A percentile compares a stretch with the other conserved stretches of the same genome.
These are phyloP conservation scores for Pestalotiopsis sp. DNA, from an alignment of 2,329 filamentous ascomycete genomes.

Conservation along the genomic window DNA sequence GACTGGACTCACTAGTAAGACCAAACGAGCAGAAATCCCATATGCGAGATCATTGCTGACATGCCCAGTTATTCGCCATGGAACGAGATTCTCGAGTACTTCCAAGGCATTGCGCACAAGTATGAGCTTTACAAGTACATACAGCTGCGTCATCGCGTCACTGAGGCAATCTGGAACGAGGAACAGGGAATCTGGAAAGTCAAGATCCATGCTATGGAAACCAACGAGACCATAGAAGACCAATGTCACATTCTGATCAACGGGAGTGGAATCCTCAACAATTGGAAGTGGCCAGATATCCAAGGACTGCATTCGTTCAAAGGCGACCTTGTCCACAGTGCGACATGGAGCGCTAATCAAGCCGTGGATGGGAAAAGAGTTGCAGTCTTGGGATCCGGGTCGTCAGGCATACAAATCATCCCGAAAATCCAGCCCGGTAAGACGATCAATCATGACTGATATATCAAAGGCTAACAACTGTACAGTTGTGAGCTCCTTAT, in stretches of 20 bases:
- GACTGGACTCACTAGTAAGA: neutral
- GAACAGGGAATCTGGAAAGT: neutral
- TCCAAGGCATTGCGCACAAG: neutral
- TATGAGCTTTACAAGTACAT: neutral
- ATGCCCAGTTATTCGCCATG: neutral
- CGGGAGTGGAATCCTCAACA: slow-evolving; percentile 6
- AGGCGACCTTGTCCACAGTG: neutral
- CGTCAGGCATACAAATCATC: neutral
- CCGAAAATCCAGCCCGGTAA: neutral
- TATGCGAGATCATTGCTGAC: neutral
- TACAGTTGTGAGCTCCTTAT: neutral
- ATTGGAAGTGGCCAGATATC: slow-evolving; percentile 17
- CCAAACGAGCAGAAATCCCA: neutral
- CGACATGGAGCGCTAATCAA: neutral
- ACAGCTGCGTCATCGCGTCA: neutral
- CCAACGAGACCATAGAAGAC: neutral
- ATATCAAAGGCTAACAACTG: neutral
- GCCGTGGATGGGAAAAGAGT: neutral
- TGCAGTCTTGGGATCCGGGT: neutral
- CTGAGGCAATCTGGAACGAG: neutral
- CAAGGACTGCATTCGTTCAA: slow-evolving; percentile 20
- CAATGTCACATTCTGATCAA: neutral
- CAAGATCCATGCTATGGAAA: neutral
- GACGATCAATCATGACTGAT: no score
- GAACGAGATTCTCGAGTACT: neutral